These are phyloP conservation scores for Ceratocystis papillata DNA, from an alignment of 2,329 filamentous ascomycete species.

Conservation along the genomic window DNA sequence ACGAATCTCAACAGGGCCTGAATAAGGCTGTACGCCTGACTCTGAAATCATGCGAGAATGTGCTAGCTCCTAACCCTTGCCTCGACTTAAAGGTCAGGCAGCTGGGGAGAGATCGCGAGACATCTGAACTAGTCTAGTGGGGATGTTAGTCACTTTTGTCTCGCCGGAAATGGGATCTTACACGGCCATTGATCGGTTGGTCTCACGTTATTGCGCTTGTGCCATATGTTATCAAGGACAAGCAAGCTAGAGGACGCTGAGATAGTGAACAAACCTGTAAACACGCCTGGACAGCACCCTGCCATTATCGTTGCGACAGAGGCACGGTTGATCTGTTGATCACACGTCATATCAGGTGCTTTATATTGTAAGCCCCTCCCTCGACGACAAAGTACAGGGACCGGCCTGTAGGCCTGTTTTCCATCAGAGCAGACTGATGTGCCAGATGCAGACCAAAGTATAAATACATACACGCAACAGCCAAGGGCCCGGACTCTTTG, in stretches of 20 bases:
- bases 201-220: not conserved
- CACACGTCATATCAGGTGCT: not conserved
- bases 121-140: not conserved
- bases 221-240: not conserved
- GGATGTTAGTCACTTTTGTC: not conserved
- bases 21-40: not conserved
- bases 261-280: not conserved
- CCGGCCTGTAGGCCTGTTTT: not conserved
- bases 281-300: not conserved
- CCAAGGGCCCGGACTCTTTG: not conserved
- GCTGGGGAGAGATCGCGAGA: not conserved
- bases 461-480: not conserved
- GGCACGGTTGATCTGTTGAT: not conserved
- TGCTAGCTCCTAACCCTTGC: not conserved
- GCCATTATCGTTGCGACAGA: not conserved
- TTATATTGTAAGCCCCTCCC: not conserved
- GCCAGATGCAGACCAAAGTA: not conserved
- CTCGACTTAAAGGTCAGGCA: not conserved
- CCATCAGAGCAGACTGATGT: not conserved
- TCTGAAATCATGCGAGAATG: not conserved
- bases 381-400: too few species aligned
- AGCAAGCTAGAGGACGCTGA: not conserved
- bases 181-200: not conserved
- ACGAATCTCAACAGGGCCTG: conserved; percentile 4
- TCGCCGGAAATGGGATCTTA: conserved; percentile 1